Base-by-base conservation (phyloP, 768 basidiomycete species). In the Omphalotus guepiniiformis region DNA sequence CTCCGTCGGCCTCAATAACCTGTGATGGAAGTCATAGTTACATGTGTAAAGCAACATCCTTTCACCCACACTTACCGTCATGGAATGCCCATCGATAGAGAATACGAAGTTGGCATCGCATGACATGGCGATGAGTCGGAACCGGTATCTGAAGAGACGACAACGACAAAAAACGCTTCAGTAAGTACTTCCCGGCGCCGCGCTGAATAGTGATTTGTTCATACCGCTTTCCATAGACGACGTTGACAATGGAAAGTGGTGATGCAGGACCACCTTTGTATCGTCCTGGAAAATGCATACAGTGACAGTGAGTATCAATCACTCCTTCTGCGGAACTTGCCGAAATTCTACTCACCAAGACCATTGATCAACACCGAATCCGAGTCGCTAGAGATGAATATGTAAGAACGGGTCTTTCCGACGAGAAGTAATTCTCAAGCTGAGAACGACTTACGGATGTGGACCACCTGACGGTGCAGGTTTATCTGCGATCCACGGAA, bases 1-100 rank as follows among this genome's bases (percentile, higher is more conserved):
- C 58, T 6, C 63, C 63, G 27, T 69, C 71, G 3, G 57, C 64
- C 48, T 63, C 65, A 42, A 75, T 75, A 36, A 67, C 35, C 34
- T 46, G 26, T 37, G n/a, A 30, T 13, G 16, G 8, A 25, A 18
- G 7, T 26, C 19, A 22, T 32, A 38, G 36, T 19, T 26, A 21
- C 35, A 7, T 15, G 25, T 9, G 16, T n/a, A 18, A 7, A 48
- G 8, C 12, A 1, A 18, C 4, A 15, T n/a, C 13, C 16, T 30
- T 11, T 5, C 6, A 16, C 5, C 25, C 25, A 28, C 12, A n/a
- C 39, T 11, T 32, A 40, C 58, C 25, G 61, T 57, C 5, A 64
- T 42, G 2, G 50, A 50, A 34, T 69, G 68, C 6, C 51, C 45
- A 19, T 66, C 59, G 25, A 65, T 54, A 2, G 53, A 59, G 52